These are phyloP conservation scores for Funneliformis geosporum DNA, from an alignment of 192 early-diverging fungal genomes.

Conservation along the genomic window DNA sequence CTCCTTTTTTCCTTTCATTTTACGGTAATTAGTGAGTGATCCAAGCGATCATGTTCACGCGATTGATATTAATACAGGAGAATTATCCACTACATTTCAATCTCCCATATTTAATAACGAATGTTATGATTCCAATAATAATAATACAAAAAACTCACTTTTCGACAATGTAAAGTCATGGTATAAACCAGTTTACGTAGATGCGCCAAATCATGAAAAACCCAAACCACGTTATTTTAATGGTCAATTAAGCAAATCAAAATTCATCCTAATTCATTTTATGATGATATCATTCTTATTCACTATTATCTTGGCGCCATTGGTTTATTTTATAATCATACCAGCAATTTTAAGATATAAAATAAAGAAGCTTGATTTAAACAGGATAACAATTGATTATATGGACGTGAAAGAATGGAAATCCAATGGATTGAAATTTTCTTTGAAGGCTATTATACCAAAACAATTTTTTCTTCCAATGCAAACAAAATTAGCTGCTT, in stretches of 20 bases:
- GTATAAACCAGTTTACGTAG: not conserved
- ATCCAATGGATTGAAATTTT: not conserved
- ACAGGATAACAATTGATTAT: not conserved
- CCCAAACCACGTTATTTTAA: not conserved
- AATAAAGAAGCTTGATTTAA: not conserved
- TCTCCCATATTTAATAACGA: not conserved
- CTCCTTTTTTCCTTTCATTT: too few relatives aligned
- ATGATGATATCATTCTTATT: not conserved
- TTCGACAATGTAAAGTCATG: not conserved
- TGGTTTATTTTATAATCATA: not conserved
- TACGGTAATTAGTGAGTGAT: too few relatives aligned
- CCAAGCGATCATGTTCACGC: too few relatives aligned
- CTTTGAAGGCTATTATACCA: not conserved
- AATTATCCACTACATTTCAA: not conserved
- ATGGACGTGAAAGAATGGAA: not conserved
- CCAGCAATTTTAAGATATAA: not conserved
- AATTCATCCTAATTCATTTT: not conserved
- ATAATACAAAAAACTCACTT: not conserved
- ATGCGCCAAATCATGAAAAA: not conserved
- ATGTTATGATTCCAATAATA: not conserved
- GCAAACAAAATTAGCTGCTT: not conserved
- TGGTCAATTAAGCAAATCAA: not conserved
- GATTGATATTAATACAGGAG: not conserved
- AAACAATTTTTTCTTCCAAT: conserved; percentile 1
- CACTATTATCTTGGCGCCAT: not conserved